Conservation (phyloP, 345 rosid species). For the Pistacia vera region DNA sequence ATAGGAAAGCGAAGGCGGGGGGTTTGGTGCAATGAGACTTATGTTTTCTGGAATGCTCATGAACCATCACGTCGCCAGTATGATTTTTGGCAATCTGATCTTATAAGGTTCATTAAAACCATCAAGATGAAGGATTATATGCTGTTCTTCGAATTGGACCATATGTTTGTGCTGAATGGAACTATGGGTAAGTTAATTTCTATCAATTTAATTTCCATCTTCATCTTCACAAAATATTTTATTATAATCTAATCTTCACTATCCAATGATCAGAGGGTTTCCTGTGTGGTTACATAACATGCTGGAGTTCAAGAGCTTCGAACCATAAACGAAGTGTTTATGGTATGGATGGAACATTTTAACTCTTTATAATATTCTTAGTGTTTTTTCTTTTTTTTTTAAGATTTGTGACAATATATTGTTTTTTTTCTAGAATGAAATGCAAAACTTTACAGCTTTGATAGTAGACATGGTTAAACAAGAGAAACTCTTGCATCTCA, state of each 20-base stretch:
- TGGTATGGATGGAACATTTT: slow-evolving; percentile 25
- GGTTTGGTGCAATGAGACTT: slow-evolving; percentile 58
- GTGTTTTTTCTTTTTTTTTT: neutral
- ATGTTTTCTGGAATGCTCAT: slow-evolving; percentile 70
- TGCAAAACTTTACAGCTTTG: slow-evolving; percentile 67
- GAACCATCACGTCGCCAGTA: slow-evolving; percentile 59
- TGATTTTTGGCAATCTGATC: slow-evolving; percentile 44
- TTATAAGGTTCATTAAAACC: too few relatives aligned
- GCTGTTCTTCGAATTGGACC: slow-evolving; percentile 70
- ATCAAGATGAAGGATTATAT: slow-evolving; percentile 47
- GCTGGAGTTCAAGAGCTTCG: slow-evolving; percentile 29
- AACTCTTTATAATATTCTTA: neutral
- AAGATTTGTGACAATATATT: neutral
- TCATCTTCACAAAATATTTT: neutral
- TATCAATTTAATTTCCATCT: neutral
- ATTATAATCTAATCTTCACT: neutral
- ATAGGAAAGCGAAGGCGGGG: slow-evolving; percentile 59
- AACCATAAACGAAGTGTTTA: slow-evolving; percentile 41
- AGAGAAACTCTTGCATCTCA: slow-evolving; percentile 71
- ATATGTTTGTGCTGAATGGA: slow-evolving; percentile 77
- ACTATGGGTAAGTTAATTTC: slow-evolving; percentile 42
- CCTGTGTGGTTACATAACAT: slow-evolving; percentile 64
- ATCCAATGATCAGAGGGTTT: slow-evolving; percentile 38
- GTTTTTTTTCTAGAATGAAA: slow-evolving; percentile 44
- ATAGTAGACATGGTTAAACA: slow-evolving; percentile 62